Percentiles rank a stretch among this genome's conserved stretches.
Conservation (phyloP, 768 basidiomycete species). For the Punctularia strigosozonata region DNA sequence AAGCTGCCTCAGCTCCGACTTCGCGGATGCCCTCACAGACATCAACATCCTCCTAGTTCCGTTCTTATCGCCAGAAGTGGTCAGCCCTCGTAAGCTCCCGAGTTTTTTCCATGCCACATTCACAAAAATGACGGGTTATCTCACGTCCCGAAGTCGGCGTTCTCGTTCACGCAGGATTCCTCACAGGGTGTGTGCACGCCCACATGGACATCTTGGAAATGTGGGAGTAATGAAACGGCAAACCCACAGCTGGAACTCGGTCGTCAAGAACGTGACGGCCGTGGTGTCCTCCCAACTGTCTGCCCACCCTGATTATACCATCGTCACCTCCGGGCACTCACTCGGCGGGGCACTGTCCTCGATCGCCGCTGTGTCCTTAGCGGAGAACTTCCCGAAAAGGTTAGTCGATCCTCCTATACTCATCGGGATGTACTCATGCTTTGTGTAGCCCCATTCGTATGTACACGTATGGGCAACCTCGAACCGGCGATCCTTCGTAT, state of each 20-base stretch:
- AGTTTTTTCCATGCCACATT: background rate
- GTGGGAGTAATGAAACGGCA: no score
- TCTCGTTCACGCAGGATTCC: slow-evolving; percentile 37
- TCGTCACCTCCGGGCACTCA: slow-evolving; percentile 42
- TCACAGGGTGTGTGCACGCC: slow-evolving; percentile 28
- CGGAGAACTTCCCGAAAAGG: slow-evolving; percentile 27
- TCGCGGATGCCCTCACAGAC: slow-evolving; percentile 31
- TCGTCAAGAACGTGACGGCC: slow-evolving; percentile 27
- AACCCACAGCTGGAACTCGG: slow-evolving; percentile 40
- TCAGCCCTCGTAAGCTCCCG: slow-evolving; percentile 22
- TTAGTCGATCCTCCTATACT: slow-evolving; percentile 11
- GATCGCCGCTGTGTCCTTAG: slow-evolving; percentile 32
- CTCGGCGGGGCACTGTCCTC: slow-evolving; percentile 41
- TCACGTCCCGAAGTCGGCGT: slow-evolving; percentile 20
- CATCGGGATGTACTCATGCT: background rate
- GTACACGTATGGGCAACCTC: slow-evolving; percentile 40
- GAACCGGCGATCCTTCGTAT: background rate
- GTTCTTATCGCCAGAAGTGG: slow-evolving; percentile 31
- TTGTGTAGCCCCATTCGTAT: slow-evolving; percentile 12
- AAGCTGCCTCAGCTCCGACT: slow-evolving; percentile 23
- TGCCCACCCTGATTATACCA: slow-evolving; percentile 22
- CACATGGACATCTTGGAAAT: background rate
- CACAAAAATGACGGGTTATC: background rate
- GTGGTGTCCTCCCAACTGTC: slow-evolving; percentile 24
- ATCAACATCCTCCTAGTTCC: slow-evolving; percentile 29